Percentiles rank a stretch among this genome's conserved stretches.
Conservation (phyloP, 805 yeast genomes). For the Vanderwaltozyma polyspora region DNA sequence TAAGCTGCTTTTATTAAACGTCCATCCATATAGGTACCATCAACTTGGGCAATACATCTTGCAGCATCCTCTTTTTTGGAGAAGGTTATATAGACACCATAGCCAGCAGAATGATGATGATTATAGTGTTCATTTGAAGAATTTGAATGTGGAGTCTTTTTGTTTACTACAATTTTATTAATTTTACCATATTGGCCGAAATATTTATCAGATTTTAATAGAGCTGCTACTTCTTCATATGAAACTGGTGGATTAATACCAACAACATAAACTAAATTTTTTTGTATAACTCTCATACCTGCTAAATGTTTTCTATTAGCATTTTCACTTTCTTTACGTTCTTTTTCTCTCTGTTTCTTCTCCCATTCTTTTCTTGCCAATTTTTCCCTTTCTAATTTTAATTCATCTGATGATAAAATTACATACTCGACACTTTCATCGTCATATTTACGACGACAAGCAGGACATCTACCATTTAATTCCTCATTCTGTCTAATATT, state of each 20-base stretch:
- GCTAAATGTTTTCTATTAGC: constrained; percentile 78
- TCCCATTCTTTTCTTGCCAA: constrained; percentile 74
- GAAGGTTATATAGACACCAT: constrained; percentile 93
- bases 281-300: constrained; percentile 96
- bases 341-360: constrained; percentile 78
- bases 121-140: constrained; percentile 19
- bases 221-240: constrained; percentile 73
- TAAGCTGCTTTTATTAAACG: constrained; percentile 85
- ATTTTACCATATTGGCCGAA: constrained; percentile 99
- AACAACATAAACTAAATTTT: constrained; percentile 90
- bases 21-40: constrained; percentile 90
- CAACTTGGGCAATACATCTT: constrained; percentile 79
- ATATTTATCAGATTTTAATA: constrained; percentile 79
- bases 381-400: constrained; percentile 67
- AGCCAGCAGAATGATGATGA: constrained; percentile 45
- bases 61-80: constrained; percentile 91
- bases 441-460: constrained; percentile 88
- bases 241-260: constrained; percentile 72
- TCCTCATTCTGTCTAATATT: constrained; percentile 93
- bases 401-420: constrained; percentile 72
- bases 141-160: constrained; percentile 39
- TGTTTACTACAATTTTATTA: constrained; percentile 84
- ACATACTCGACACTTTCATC: constrained; percentile 88
- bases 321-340: constrained; percentile 80
- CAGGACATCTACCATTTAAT: constrained; percentile 92